Conservation (phyloP, 1,284 basidiomycete genomes). For the Pyrrhoderma lamaoense region DNA sequence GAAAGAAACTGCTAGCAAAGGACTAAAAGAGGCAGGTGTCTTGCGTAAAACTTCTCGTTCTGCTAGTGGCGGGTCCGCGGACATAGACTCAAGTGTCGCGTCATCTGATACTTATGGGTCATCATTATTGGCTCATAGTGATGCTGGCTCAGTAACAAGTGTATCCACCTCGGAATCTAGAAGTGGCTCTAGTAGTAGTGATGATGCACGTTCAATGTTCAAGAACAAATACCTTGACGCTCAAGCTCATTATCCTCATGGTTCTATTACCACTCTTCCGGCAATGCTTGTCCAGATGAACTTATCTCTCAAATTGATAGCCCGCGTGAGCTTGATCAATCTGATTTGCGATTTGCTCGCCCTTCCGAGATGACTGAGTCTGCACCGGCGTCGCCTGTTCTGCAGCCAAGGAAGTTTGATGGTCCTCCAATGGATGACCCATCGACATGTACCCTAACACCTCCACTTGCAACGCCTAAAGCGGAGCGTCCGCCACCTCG, state of each 20-base stretch:
- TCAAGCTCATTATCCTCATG: constrained; percentile 22
- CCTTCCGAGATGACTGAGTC: constrained; percentile 62
- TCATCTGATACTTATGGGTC: constrained; percentile 13
- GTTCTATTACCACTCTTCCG: constrained; percentile 31
- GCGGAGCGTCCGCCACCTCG: constrained; percentile 22
- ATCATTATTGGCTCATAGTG: constrained; percentile 15
- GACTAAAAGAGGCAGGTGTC: neutral
- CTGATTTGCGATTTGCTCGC: constrained; percentile 62
- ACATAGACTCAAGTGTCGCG: constrained; percentile 11
- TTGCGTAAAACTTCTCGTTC: constrained; percentile 12
- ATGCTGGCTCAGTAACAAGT: constrained; percentile 16
- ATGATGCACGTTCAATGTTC: constrained; percentile 17
- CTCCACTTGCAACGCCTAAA: constrained; percentile 21
- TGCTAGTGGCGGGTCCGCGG: constrained; percentile 11
- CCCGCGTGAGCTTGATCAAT: constrained; percentile 44
- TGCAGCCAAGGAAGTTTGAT: constrained; percentile 2
- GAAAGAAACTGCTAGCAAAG: constrained; percentile 10
- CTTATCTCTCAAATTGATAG: constrained; percentile 16
- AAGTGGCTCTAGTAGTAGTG: constrained; percentile 2
- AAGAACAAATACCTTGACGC: constrained; percentile 21
- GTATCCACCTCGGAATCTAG: constrained; percentile 13
- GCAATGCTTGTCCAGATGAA: constrained; percentile 23
- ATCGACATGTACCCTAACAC: neutral
- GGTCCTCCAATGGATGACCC: neutral
- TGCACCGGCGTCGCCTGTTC: constrained; percentile 25